A percentile compares a stretch with the other conserved stretches of the same genome.
These are phyloP conservation scores for Huntiella decipiens DNA, from an alignment of 2,329 filamentous ascomycete genomes.

Conservation along the genomic window DNA sequence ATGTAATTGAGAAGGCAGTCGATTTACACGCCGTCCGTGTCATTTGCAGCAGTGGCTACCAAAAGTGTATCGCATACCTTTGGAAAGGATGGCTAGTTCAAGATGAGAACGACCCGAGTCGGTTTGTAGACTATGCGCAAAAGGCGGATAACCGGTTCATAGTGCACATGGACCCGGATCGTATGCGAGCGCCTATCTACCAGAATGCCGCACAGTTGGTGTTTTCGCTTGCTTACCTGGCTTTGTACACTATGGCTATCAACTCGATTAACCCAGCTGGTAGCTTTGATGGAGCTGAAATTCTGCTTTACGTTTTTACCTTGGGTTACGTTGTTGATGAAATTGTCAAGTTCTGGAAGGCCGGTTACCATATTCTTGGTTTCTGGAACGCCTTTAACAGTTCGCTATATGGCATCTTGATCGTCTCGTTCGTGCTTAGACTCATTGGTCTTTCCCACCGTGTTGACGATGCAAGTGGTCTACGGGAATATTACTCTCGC, in stretches of 20 bases:
- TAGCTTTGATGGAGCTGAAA: conserved; percentile 68
- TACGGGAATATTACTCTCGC: conserved; percentile 47
- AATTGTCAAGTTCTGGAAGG: conserved; percentile 75
- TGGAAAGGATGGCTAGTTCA: conserved; percentile 97
- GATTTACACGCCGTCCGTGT: conserved; percentile 77
- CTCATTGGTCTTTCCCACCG: conserved; percentile 55
- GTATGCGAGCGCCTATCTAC: conserved; percentile 81
- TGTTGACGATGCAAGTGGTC: conserved; percentile 15
- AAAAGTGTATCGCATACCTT: conserved; percentile 81
- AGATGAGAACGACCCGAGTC: conserved; percentile 74
- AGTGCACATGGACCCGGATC: conserved; percentile 76
- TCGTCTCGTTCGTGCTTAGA: conserved; percentile 59
- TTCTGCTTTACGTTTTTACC: conserved; percentile 77
- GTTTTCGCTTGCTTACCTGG: conserved; percentile 67
- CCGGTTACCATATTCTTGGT: conserved; percentile 73
- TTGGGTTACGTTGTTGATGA: conserved; percentile 83
- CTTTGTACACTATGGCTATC: conserved; percentile 73
- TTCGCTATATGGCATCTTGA: conserved; percentile 59
- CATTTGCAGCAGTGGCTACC: conserved; percentile 84
- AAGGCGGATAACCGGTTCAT: conserved; percentile 63
- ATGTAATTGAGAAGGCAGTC: conserved; percentile 83
- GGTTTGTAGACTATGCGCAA: conserved; percentile 72
- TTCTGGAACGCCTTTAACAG: conserved; percentile 97
- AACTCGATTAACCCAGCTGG: conserved; percentile 81
- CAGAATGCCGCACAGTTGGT: conserved; percentile 81